Conservation (phyloP, 2,329 filamentous ascomycete species). For the Cryphonectria naterciae region DNA sequence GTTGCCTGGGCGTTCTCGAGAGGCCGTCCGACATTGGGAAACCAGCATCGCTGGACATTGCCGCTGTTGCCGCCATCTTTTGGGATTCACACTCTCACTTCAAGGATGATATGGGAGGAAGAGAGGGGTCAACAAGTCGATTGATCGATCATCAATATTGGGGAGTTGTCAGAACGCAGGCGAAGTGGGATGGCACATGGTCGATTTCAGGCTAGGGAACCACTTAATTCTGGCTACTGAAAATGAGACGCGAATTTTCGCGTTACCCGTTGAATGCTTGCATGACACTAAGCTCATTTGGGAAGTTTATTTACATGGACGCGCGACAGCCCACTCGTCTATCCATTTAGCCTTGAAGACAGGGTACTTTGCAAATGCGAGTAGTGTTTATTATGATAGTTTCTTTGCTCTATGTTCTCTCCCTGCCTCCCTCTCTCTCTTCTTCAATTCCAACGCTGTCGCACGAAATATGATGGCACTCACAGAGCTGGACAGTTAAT, state of each 20-base stretch:
- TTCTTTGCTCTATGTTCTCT: neutral
- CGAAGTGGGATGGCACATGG: constrained; percentile 19
- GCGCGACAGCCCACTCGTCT: neutral
- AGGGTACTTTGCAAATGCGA: neutral
- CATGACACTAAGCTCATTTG: constrained; percentile 21
- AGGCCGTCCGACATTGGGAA: constrained; percentile 61
- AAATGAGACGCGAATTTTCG: constrained; percentile 21
- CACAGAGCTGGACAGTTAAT: neutral
- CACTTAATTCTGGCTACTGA: constrained; percentile 13
- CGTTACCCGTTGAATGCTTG: constrained; percentile 28
- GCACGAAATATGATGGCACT: too few species aligned
- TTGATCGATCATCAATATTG: constrained; percentile 1
- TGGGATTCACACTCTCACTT: neutral
- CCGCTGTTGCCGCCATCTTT: constrained; percentile 44
- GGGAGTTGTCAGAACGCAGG: neutral
- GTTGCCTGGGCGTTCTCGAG: constrained; percentile 50
- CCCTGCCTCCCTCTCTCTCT: neutral
- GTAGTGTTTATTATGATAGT: neutral
- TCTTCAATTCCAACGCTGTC: neutral
- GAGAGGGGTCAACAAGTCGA: neutral
- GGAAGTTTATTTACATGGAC: constrained; percentile 24
- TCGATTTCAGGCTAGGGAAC: neutral
- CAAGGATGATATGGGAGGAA: constrained; percentile 1
- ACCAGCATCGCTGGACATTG: constrained; percentile 59
- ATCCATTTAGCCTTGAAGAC: neutral